These are phyloP conservation scores for Phytophthora citricola DNA, from an alignment of 352 stramenopile species.

Conservation along the genomic window DNA sequence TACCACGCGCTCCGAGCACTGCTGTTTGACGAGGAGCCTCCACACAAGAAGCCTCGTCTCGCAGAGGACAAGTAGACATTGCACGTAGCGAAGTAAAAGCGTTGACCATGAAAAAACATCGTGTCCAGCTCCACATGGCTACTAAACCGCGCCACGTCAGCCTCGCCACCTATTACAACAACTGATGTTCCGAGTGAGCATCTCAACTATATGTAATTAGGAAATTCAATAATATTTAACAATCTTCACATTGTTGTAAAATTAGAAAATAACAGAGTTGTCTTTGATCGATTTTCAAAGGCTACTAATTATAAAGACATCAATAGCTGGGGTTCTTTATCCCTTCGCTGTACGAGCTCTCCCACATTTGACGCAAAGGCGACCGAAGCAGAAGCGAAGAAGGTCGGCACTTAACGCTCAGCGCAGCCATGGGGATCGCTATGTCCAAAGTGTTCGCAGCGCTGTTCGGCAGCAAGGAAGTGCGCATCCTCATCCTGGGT, in stretches of 20 bases:
- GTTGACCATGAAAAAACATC: neutral
- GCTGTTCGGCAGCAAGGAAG: slow-evolving; percentile 99
- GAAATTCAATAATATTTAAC: too few relatives aligned
- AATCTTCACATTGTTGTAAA: too few relatives aligned
- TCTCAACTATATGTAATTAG: too few relatives aligned
- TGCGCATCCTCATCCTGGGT: slow-evolving; percentile 99
- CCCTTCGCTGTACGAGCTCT: slow-evolving; percentile 9
- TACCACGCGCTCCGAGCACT: slow-evolving; percentile 41
- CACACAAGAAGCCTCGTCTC: slow-evolving; percentile 65
- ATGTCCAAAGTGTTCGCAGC: slow-evolving; percentile 97
- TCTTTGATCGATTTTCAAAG: too few relatives aligned
- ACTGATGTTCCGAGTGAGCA: too few relatives aligned
- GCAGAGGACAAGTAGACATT: slow-evolving; percentile 32
- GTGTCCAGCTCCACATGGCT: slow-evolving; percentile 2
- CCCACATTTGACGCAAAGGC: slow-evolving; percentile 27
- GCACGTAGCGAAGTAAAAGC: slow-evolving; percentile 8
- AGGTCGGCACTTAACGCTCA: slow-evolving; percentile 7
- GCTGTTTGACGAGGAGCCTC: slow-evolving; percentile 45
- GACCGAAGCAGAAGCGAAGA: slow-evolving; percentile 18
- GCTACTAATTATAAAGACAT: too few relatives aligned
- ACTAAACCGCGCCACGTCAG: slow-evolving; percentile 12
- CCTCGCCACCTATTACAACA: neutral
- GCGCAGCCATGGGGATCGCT: slow-evolving; percentile 95
- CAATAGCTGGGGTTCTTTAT: too few relatives aligned
- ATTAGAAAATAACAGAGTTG: too few relatives aligned